Base-by-base conservation (phyloP, 108 stramenopile species). In the Nitzschia sp. region DNA sequence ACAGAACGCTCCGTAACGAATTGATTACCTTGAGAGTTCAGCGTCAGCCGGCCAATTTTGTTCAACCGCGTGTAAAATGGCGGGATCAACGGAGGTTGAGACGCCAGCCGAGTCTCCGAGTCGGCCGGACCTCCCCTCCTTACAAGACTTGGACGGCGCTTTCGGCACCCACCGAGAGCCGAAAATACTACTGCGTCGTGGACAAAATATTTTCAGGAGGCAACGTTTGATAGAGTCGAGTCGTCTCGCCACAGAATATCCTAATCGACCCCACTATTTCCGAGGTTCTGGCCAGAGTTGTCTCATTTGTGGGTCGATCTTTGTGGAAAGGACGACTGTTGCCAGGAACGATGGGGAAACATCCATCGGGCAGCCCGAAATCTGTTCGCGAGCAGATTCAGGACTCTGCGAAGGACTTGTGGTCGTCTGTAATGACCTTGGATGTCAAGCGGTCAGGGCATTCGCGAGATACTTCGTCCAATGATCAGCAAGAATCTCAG, bases 351-450 rank as follows among this genome's bases (percentile, higher is more conserved):
- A 42, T 42, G 38, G 24, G 47, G n/a, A 24, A 31, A 35, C 46
- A 57, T 0, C 13, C 5, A 6, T 25, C 36, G 30, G 29, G 32
- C 60, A 53, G 59, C 60, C 59, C 46, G 36, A 38, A 64, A 46
- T 56, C 72, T 51, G 48, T 62, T 19, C 42, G 33, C 21, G 61
- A 62, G 24, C 51, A 67, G 17, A 35, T 67, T 13, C 34, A 67
- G 26, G 66, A 48, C 17, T 67, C 66, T 19, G 66, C 66, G 18
- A 58, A 56, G 36, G 64, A 51, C 21, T 23, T 75, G 46, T 75
- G 66, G 67, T 47, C 33, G 25, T 62, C 74, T 24, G 46, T 75
- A 3, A 57, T 63, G 64, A 46, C 35, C 0, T 18, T 59, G 58
- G 58, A 59, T 1, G 18, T 11, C 13, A 33, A 33, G 17, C n/a